Evolutionary conservation across 805 yeast genomes (phyloP).

Genomic region (Starmerella floris): DNA sequence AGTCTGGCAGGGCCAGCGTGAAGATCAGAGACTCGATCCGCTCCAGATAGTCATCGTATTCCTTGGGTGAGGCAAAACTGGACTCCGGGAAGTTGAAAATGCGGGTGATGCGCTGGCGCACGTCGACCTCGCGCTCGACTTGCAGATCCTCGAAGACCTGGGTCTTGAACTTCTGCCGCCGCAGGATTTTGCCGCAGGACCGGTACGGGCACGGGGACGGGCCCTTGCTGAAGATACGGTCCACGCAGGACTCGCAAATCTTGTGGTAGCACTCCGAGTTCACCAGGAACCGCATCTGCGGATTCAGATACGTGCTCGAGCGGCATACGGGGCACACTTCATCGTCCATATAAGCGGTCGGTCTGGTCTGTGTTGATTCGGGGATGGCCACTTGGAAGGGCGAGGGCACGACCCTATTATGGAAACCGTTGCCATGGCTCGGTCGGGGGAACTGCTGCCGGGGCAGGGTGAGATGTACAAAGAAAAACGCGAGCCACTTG

Average conservation of each 20-base stretch:
- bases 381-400: too few relatives aligned
- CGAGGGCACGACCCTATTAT: too few relatives aligned
- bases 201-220: conserved; percentile 96
- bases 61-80: conserved; percentile 49
- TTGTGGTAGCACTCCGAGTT: conserved; percentile 97
- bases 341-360: too few relatives aligned
- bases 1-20: conserved; percentile 57
- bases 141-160: conserved; percentile 83
- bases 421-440: too few relatives aligned
- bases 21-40: conserved; percentile 69
- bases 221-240: conserved; percentile 82
- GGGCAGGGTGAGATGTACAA: too few relatives aligned
- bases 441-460: too few relatives aligned
- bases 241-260: conserved; percentile 92
- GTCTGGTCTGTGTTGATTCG: too few relatives aligned
- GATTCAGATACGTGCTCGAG: conserved; percentile 84
- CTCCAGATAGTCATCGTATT: conserved; percentile 68
- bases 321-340: conserved; percentile 97
- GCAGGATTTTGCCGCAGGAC: conserved; percentile 69
- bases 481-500: too few relatives aligned
- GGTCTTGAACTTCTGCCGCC: conserved; percentile 80
- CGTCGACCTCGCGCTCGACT: conserved; percentile 87
- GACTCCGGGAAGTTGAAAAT: conserved; percentile 70
- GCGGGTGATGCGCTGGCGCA: conserved; percentile 59
- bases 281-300: conserved; percentile 80